Percentiles rank a stretch among this genome's conserved stretches.
These are phyloP conservation scores for Conticribra guillardii DNA, from an alignment of 108 stramenopile species.

Conservation along the genomic window DNA sequence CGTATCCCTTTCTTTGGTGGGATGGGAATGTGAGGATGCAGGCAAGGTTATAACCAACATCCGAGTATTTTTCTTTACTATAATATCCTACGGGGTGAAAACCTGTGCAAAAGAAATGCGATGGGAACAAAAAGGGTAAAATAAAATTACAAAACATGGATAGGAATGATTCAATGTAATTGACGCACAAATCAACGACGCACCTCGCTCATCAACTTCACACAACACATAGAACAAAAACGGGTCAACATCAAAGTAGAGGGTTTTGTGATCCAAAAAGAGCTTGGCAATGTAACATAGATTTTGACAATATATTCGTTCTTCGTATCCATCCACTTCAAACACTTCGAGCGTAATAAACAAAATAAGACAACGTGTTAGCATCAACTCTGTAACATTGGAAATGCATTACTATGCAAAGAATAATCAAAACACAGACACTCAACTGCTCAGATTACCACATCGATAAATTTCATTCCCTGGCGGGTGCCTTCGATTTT, in stretches of 20 bases:
- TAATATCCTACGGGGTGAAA: constrained; percentile 96
- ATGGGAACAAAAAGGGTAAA: neutral
- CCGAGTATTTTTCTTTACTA: constrained; percentile 98
- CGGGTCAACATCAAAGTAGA: constrained; percentile 99
- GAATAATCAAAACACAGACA: neutral
- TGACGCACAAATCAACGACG: neutral
- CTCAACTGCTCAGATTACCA: constrained; percentile 65
- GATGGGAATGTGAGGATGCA: constrained; percentile 99
- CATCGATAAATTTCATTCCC: constrained; percentile 89
- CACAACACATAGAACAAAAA: constrained; percentile 99
- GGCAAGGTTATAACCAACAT: constrained; percentile 99
- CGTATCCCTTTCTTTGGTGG: constrained; percentile 99
- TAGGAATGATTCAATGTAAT: neutral
- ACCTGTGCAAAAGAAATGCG: constrained; percentile 44
- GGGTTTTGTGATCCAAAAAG: constrained; percentile 99
- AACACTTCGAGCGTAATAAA: constrained; percentile 26
- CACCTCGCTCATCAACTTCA: constrained; percentile 83
- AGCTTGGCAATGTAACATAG: constrained; percentile 98
- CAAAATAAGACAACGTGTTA: neutral
- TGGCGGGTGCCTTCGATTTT: constrained; percentile 79
- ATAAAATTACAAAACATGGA: neutral
- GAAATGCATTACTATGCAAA: neutral
- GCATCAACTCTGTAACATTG: neutral
- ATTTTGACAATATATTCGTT: constrained; percentile 97
- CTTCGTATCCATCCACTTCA: constrained; percentile 82